Base-by-base conservation (phyloP, 2,329 filamentous ascomycete genomes). In the Massarina eburnea region DNA sequence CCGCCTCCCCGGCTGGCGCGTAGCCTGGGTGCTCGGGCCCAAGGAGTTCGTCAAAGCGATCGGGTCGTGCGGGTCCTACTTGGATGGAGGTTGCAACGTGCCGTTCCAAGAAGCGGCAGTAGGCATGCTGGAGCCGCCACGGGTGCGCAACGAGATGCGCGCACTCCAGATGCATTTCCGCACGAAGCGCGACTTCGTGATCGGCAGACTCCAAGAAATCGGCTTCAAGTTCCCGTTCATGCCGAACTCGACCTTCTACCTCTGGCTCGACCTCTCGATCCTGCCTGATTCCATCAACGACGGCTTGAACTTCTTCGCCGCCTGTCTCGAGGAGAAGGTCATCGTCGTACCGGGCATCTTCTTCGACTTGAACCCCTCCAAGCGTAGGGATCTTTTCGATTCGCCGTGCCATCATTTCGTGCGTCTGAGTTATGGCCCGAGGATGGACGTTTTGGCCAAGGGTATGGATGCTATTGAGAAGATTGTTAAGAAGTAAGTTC, bases 331-430 rank as follows among this genome's bases (percentile, higher is more conserved):
- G 64, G 91, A 96, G 77, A 95, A 95, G 79, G 89, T 95, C 57
- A 96, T 96, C 64, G 91, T 96, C 15, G 92, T 97, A 4, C 92
- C 92, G 0, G 92, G 92, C 49, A 97, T 97, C 71, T 97, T 97
- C 80, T 97, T 97, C 70, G 92, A 97, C 64, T 74, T 97, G 54
- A 97, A 97, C 75, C 92, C 92, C 3, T 86, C 88, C 27, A 87
- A 90, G 70, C 81, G 92, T 55, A 81, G 92, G 67, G 92, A 97
- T 71, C 73, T 97, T 58, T 97, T 97, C 57, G 92, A 97, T 73
- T 89, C 84, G 57, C 92, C 92, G 48, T 96, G 92, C 73, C 92
- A 97, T 73, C 75, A 73, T 52, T 73, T 71, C 55, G 70, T 73
- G 15, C 44, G 71, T 12, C 41, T 73, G 47, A 71, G 68, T 27